Percentiles rank a stretch among this genome's conserved stretches.
These are phyloP conservation scores for Alternaria gansuensis DNA, from an alignment of 2,329 filamentous ascomycete genomes.

Conservation along the genomic window DNA sequence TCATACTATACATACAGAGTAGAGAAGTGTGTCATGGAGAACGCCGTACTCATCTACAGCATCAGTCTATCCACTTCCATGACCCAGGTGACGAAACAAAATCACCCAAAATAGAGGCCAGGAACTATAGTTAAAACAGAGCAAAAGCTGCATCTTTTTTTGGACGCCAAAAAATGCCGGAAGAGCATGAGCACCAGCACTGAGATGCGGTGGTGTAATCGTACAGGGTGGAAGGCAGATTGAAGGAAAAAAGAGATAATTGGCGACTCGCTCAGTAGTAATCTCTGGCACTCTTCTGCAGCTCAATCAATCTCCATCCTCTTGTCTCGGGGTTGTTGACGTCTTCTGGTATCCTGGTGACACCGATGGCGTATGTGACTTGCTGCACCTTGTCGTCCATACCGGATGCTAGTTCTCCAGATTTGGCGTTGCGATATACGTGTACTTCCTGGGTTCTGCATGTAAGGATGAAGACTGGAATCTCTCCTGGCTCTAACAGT, in stretches of 20 bases:
- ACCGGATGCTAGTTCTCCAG: slow-evolving; percentile 85
- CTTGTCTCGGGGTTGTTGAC: slow-evolving; percentile 96
- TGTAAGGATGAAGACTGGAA: slow-evolving; percentile 96
- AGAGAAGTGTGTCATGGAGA: slow-evolving; percentile 36
- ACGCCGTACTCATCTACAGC: slow-evolving; percentile 21
- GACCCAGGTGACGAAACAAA: slow-evolving; percentile 24
- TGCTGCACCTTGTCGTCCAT: slow-evolving; percentile 99
- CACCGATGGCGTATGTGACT: slow-evolving; percentile 96
- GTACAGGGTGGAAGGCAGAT: slow-evolving; percentile 24
- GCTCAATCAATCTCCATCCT: slow-evolving; percentile 96
- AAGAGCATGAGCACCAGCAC: slow-evolving; percentile 24
- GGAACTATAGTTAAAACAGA: slow-evolving; percentile 17
- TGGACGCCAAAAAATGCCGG: slow-evolving; percentile 48
- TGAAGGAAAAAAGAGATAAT: slow-evolving; percentile 9
- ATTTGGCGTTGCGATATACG: slow-evolving; percentile 93
- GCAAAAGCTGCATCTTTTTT: slow-evolving; percentile 35
- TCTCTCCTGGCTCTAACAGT: slow-evolving; percentile 83
- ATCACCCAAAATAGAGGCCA: slow-evolving; percentile 7
- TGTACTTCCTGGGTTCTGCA: slow-evolving; percentile 98
- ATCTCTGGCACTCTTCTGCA: slow-evolving; percentile 97
- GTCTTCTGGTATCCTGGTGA: slow-evolving; percentile 92
- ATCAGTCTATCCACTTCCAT: slow-evolving; percentile 31
- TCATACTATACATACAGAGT: slow-evolving; percentile 41
- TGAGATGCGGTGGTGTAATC: slow-evolving; percentile 30
- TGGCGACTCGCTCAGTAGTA: slow-evolving; percentile 67